Base-by-base conservation (phyloP, 495 filamentous ascomycete species). In the Margaritispora aquatica region DNA sequence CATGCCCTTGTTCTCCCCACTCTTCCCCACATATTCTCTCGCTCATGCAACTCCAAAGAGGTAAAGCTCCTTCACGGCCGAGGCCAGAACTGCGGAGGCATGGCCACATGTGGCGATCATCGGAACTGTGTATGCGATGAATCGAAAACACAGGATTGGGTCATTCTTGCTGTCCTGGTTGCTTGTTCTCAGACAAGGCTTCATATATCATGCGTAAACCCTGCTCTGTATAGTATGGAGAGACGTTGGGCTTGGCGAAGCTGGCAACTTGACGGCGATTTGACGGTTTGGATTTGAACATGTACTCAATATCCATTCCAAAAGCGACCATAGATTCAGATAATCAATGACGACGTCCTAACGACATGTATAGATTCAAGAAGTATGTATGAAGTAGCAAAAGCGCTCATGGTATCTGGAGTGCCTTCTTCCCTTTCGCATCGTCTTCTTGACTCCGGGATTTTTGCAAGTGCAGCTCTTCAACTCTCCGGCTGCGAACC, bases 401-500 rank as follows among this genome's bases (percentile, higher is more conserved):
- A 34, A 34, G 7, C 29, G 29, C 15, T 44, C 38, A 44, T 8
- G 7, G 38, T 2, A 3, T 3, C 38, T 44, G 11, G 10, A n/a
- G 7, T 44, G 4, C 38, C 38, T 44, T 44, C 38, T 49, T 60
- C 5, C 27, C 24, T 26, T 38, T 50, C 26, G 8, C 17, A 20
- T 51, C 41, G 3, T 52, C 59, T 7, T 55, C 57, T 21, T 22
- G 22, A 26, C 61, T 63, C 17, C 53, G 26, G 21, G 26, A 53
- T 44, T 57, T 60, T 29, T 57, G 31, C 19, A 64, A 22, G n/a
- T 22, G 61, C 51, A 66, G 57, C 29, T 68, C 62, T 55, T 66
- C 62, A 21, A 63, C 23, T 26, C 66, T 52, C 36, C 64, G 58
- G 2, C 51, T 62, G 24, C 68, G 64, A 2, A 75, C 72, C 17